Percentiles rank a stretch among this genome's conserved stretches.
Conservation (phyloP, 495 filamentous ascomycete genomes). For the Rhypophila decipiens region DNA sequence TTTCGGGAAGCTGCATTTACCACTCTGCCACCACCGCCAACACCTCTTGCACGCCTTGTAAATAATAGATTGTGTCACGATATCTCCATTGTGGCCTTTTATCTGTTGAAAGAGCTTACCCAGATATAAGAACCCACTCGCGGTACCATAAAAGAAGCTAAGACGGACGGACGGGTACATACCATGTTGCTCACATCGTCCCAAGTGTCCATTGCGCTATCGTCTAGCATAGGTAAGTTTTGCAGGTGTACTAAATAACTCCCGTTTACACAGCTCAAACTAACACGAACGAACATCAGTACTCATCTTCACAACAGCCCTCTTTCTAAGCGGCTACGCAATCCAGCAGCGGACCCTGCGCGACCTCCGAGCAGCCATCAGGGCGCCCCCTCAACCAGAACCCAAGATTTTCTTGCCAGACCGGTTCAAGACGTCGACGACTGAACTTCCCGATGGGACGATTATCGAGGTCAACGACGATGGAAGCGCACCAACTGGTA, state of each 20-base stretch:
- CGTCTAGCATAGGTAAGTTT: slow-evolving; percentile 41
- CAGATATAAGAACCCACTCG: no score
- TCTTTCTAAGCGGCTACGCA: slow-evolving; percentile 47
- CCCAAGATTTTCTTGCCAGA: slow-evolving; percentile 41
- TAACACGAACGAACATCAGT: no score
- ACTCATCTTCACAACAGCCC: slow-evolving; percentile 43
- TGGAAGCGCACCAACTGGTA: background rate
- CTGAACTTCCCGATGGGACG: slow-evolving; percentile 32
- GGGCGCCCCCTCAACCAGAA: slow-evolving; percentile 26
- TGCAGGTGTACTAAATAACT: slow-evolving; percentile 7
- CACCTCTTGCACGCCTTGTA: no score
- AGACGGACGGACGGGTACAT: background rate
- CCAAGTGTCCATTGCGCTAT: slow-evolving; percentile 46
- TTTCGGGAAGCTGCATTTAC: no score
- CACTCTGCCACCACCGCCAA: no score
- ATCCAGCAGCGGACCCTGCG: slow-evolving; percentile 50
- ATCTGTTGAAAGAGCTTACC: no score
- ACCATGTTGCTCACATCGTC: slow-evolving; percentile 46
- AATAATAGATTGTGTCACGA: no score
- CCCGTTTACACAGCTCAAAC: no score
- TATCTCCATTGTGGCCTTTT: no score
- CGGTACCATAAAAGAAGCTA: no score
- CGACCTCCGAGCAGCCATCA: slow-evolving; percentile 44
- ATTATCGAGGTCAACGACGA: slow-evolving; percentile 22
- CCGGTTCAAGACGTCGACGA: slow-evolving; percentile 24